These are phyloP conservation scores for Heterobasidion irregulare DNA, from an alignment of 1,284 basidiomycete species.

Conservation along the genomic window DNA sequence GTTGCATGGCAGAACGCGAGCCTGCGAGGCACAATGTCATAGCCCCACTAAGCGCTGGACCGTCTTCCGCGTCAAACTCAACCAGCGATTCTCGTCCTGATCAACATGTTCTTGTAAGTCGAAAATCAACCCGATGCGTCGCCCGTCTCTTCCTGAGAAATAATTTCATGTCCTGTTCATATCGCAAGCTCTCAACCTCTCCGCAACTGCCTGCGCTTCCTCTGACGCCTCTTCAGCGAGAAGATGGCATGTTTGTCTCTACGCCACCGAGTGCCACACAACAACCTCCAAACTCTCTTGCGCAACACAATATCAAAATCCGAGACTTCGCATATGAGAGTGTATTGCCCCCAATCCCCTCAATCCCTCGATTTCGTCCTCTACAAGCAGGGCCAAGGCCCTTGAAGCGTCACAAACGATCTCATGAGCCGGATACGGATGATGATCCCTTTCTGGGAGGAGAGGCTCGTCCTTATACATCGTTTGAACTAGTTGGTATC, in stretches of 20 bases:
- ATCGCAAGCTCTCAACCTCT: background rate
- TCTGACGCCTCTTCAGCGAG: background rate
- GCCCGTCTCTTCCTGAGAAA: background rate
- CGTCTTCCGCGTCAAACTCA: background rate
- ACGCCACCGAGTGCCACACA: background rate
- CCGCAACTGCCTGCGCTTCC: background rate
- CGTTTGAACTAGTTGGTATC: background rate
- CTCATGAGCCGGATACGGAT: constrained; percentile 13
- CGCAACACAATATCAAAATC: constrained; percentile 49
- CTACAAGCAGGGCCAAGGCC: constrained; percentile 31
- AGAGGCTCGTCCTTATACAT: background rate
- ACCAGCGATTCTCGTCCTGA: background rate
- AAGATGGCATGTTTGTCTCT: background rate
- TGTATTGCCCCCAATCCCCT: constrained; percentile 47
- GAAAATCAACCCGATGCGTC: background rate
- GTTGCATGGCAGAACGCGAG: background rate
- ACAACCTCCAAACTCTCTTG: constrained; percentile 17
- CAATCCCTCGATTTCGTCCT: constrained; percentile 35
- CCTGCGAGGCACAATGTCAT: background rate
- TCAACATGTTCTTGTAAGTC: background rate
- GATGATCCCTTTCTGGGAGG: constrained; percentile 13
- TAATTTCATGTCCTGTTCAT: background rate
- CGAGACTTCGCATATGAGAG: constrained; percentile 68
- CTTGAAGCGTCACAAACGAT: constrained; percentile 28
- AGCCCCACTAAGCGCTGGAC: no score